These are phyloP conservation scores for Oryza meridionalis DNA, from an alignment of 176 grass and related monocot genomes.

Conservation along the genomic window DNA sequence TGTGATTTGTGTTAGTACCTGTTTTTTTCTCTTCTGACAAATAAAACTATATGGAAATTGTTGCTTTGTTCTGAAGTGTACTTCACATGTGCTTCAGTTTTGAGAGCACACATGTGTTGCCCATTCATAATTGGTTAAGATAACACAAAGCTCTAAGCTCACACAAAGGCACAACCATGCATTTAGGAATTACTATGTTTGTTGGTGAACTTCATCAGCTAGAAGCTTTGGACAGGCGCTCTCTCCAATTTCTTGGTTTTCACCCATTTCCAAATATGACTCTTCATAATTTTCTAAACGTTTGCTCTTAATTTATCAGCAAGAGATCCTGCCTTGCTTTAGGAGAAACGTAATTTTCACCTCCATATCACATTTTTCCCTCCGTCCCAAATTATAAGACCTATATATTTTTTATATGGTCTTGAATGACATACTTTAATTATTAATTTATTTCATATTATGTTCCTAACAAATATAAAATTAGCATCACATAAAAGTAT, in stretches of 20 bases:
- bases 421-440: no score
- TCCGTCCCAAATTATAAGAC: no score
- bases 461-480: no score
- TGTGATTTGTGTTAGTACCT: slow-evolving; percentile 14
- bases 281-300: background rate
- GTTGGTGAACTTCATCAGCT: background rate
- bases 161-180: background rate
- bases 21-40: background rate
- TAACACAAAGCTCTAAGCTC: background rate
- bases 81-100: slow-evolving; percentile 8
- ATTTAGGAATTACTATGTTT: background rate
- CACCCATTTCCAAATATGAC: background rate
- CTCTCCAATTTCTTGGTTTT: background rate
- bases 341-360: no score
- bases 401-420: no score
- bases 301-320: no score
- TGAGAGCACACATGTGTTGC: background rate
- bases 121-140: background rate
- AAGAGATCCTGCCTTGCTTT: no score
- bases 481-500: no score
- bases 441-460: no score
- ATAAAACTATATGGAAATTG: background rate
- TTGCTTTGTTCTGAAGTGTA: slow-evolving; percentile 2
- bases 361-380: no score
- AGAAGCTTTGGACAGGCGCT: background rate